Evolutionary conservation across 2,329 filamentous ascomycete species (phyloP).

Genomic region (Calonectria multiphialidica): DNA sequence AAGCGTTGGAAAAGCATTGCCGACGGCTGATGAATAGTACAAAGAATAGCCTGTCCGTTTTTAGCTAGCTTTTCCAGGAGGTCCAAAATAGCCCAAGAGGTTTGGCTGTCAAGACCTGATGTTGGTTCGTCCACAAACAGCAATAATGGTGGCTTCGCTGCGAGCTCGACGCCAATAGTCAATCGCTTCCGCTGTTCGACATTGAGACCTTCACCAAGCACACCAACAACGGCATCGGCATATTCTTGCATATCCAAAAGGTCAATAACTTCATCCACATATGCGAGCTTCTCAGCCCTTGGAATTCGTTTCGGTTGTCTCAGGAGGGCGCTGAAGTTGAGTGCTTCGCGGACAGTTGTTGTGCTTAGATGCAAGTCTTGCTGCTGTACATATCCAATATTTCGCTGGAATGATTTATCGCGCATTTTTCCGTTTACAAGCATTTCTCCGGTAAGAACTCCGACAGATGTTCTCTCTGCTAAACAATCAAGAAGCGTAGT

Average conservation of each 20-base stretch:
- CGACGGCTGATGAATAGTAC: conserved; percentile 97
- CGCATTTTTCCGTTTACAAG: conserved; percentile 73
- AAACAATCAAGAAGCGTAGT: conserved; percentile 90
- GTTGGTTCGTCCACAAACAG: conserved; percentile 96
- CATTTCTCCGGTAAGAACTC: conserved; percentile 89
- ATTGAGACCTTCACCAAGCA: conserved; percentile 87
- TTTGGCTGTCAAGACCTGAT: conserved; percentile 92
- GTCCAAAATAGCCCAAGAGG: conserved; percentile 90
- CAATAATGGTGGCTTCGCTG: conserved; percentile 88
- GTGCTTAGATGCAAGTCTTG: conserved; percentile 90
- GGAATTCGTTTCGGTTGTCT: conserved; percentile 82
- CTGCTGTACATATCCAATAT: conserved; percentile 92
- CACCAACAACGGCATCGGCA: conserved; percentile 90
- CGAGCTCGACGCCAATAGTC: conserved; percentile 96
- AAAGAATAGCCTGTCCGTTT: conserved; percentile 90
- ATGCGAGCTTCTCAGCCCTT: conserved; percentile 82
- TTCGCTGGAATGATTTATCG: conserved; percentile 87
- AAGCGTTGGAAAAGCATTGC: conserved; percentile 95
- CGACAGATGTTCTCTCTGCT: conserved; percentile 88
- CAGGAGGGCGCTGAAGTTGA: conserved; percentile 87
- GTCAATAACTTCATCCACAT: conserved; percentile 93
- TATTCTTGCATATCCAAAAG: conserved; percentile 91
- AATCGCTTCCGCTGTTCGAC: conserved; percentile 80
- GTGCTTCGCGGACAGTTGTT: conserved; percentile 87
- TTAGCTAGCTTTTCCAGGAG: conserved; percentile 90